Conservation (phyloP, 805 yeast genomes). For the Lachancea waltii region DNA sequence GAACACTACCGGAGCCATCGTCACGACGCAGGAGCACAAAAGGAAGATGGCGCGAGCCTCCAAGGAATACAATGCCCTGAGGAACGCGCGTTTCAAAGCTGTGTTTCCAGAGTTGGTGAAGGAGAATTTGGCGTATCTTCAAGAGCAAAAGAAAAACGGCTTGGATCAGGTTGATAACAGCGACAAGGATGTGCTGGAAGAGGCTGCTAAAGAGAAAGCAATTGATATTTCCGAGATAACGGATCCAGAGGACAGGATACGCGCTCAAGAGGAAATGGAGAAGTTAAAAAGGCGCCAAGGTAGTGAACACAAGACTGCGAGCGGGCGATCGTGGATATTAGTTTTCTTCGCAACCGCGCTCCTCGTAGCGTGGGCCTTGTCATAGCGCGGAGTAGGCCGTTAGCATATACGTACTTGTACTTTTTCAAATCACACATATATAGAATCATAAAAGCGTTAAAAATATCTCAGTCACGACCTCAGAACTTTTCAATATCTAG, state of each 20-base stretch:
- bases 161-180: constrained; percentile 8
- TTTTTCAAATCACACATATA: no score
- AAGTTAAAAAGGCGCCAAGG: constrained; percentile 10
- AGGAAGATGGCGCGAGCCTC: constrained; percentile 52
- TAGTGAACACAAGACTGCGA: constrained; percentile 8
- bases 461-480: constrained; percentile 1
- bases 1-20: constrained; percentile 74
- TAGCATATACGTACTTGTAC: no score
- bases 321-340: constrained; percentile 21
- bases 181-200: constrained; percentile 23
- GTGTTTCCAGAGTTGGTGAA: constrained; percentile 66
- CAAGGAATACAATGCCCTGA: constrained; percentile 49
- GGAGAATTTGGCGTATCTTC: constrained; percentile 22
- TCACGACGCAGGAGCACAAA: constrained; percentile 54
- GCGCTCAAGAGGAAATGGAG: constrained; percentile 35
- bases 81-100: constrained; percentile 49
- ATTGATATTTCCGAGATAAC: constrained; percentile 35
- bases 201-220: constrained; percentile 30
- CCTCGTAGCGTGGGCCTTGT: constrained; percentile 24
- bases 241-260: constrained; percentile 68
- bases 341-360: constrained; percentile 33
- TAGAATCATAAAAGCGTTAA: constrained; percentile 3
- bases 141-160: constrained; percentile 16
- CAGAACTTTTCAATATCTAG: constrained; percentile 38
- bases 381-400: no score